Base-by-base conservation (phyloP, 371 early-diverging fungal species). In the Homolaphlyctis polyrhiza region DNA sequence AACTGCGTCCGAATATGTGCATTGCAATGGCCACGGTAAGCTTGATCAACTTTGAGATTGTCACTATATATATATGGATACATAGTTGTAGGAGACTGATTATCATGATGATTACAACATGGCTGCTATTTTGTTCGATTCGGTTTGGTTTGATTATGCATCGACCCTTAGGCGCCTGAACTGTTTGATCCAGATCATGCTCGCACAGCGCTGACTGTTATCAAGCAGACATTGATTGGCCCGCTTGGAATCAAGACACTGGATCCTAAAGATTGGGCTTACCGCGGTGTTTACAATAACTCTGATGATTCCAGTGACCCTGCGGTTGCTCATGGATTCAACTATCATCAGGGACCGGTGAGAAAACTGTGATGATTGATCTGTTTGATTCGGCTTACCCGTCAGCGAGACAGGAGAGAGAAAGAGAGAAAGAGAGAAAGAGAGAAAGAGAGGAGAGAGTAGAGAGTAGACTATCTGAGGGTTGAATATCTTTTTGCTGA, bases 261-360 rank as follows among this genome's bases (percentile, higher is more conserved):
- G 32, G 96, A 96, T 73, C 97, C 97, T 18, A 61, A 63, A 0
- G 97, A 98, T 68, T 86, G 85, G 78, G 87, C 86, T 21, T 97
- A 98, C 72, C 84, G 93, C 16, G 94, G 94, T 25, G 71, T 87
- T 58, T 98, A 98, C 71, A 86, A 93, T 72, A 98, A 98, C 70
- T 78, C 81, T 55, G 89, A 98, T 68, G 94, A 96, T 64, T 87
- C 90, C 27, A 75, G 76, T 21, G 96, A 98, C 68, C 77, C 86
- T 25, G 73, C 83, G 25, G 81, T 93, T 0, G 91, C 96, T 2
- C 93, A 95, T 59, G 98, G 98, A 16, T 90, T 89, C 74, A 98
- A 98, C 70, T 98, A 98, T 69, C 97, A 98, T 68, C 93, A 97
- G 67, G 98, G 97, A 3, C 89, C 89, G 29, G 82, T 84, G 77